phyloP scores from a whole-genome alignment of 441 rosid species.

The Gossypium lobatum region DNA sequence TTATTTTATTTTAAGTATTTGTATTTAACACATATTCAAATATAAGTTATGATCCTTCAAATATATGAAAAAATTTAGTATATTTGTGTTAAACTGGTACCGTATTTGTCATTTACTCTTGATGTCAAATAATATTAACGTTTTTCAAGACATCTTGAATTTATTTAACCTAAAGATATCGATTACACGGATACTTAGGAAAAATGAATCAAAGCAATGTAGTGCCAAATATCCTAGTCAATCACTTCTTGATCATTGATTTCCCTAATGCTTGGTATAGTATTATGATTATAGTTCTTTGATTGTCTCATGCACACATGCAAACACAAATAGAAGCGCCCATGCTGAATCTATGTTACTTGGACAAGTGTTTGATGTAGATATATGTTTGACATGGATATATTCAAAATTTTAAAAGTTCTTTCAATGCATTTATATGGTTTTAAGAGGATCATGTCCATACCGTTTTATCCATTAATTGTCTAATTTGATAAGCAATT shows the following conservation, averaged over 20 bases:
- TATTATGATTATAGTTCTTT: not conserved
- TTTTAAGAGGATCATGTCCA: not conserved
- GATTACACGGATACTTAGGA: no score
- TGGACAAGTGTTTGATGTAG: no score
- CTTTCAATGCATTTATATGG: no score
- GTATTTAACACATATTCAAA: not conserved
- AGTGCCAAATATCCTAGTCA: no score
- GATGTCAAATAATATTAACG: not conserved
- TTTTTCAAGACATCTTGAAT: not conserved
- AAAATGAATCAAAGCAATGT: no score
- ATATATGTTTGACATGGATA: no score
- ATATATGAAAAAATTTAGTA: not conserved
- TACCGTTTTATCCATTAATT: conserved; percentile 2
- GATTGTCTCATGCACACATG: not conserved
- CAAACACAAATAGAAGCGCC: not conserved
- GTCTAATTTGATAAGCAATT: conserved; percentile 13
- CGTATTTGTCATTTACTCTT: not conserved
- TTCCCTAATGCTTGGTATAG: not conserved
- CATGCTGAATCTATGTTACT: not conserved
- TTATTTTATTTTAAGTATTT: not conserved
- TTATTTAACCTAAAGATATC: no score
- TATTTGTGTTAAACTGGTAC: no score
- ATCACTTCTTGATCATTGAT: not conserved
- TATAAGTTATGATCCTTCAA: not conserved
- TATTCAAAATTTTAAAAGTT: no score